Conservation (phyloP, 2,329 filamentous ascomycete species). For the Sporothrix brunneoviolacea region DNA sequence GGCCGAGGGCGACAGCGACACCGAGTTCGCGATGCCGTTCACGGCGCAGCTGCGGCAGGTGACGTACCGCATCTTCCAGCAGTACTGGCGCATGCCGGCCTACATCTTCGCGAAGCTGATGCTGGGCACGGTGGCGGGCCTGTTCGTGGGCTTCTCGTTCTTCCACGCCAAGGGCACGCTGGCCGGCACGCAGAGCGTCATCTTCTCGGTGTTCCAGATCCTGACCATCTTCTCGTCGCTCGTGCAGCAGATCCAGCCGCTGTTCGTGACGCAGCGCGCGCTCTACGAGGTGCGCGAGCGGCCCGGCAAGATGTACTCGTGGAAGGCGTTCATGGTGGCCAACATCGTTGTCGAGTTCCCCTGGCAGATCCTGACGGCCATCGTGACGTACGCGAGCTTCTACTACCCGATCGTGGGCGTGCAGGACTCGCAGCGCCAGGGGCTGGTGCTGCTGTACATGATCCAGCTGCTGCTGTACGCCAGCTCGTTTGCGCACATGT, state of each 20-base stretch:
- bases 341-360: constrained; percentile 80
- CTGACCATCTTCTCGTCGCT: constrained; percentile 74
- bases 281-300: constrained; percentile 81
- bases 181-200: constrained; percentile 75
- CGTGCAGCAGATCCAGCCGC: constrained; percentile 74
- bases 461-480: constrained; percentile 64
- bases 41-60: constrained; percentile 59
- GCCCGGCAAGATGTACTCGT: constrained; percentile 75
- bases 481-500: constrained; percentile 65
- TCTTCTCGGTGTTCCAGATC: constrained; percentile 81
- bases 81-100: constrained; percentile 83
- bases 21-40: constrained; percentile 78
- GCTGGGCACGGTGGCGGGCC: constrained; percentile 56
- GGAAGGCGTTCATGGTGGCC: constrained; percentile 76
- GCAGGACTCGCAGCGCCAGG: constrained; percentile 49
- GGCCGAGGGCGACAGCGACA: constrained; percentile 43
- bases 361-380: constrained; percentile 68
- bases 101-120: constrained; percentile 81
- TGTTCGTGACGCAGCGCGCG: constrained; percentile 72
- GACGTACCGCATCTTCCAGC: constrained; percentile 70
- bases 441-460: constrained; percentile 57
- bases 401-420: constrained; percentile 71
- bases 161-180: constrained; percentile 62
- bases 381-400: constrained; percentile 61
- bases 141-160: constrained; percentile 82